Percentiles rank a stretch among this genome's conserved stretches.
Evolutionary conservation across 805 yeast genomes (phyloP).

Genomic region (Torulaspora franciscae): DNA sequence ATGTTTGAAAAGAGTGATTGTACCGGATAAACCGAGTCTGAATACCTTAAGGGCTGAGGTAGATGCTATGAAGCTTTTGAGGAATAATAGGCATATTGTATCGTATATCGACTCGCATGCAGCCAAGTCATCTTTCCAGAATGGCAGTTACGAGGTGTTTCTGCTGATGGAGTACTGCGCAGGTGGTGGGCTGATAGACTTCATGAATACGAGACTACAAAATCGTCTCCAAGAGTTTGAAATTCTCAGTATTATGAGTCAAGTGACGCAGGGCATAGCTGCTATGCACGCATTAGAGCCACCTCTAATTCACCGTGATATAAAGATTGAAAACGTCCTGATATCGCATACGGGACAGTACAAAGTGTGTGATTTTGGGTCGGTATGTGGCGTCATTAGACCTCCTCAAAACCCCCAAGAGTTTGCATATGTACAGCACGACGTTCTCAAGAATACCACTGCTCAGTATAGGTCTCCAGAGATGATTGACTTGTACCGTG

Average conservation of each 20-base stretch:
- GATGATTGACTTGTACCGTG: slow-evolving; percentile 67
- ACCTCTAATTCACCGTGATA: slow-evolving; percentile 72
- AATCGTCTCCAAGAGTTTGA: slow-evolving; percentile 65
- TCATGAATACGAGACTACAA: slow-evolving; percentile 68
- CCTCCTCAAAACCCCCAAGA: slow-evolving; percentile 63
- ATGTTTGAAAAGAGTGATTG: slow-evolving; percentile 91
- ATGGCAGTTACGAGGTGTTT: slow-evolving; percentile 68
- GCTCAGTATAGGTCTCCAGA: slow-evolving; percentile 85
- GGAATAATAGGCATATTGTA: slow-evolving; percentile 76
- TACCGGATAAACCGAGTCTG: slow-evolving; percentile 81
- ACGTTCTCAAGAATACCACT: slow-evolving; percentile 72
- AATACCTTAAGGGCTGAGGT: slow-evolving; percentile 88
- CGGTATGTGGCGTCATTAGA: slow-evolving; percentile 60
- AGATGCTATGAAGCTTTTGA: slow-evolving; percentile 88
- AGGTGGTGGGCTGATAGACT: slow-evolving; percentile 69
- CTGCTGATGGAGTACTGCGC: slow-evolving; percentile 77
- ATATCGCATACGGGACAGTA: slow-evolving; percentile 53
- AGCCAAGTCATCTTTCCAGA: slow-evolving; percentile 50
- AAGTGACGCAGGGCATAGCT: slow-evolving; percentile 67
- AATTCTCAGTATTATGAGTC: slow-evolving; percentile 61
- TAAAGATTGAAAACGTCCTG: slow-evolving; percentile 76
- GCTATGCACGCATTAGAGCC: slow-evolving; percentile 72
- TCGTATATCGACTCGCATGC: slow-evolving; percentile 95
- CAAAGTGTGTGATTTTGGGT: slow-evolving; percentile 80
- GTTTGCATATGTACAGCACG: slow-evolving; percentile 54